Percentiles rank a stretch among this genome's conserved stretches.
phyloP scores from a whole-genome alignment of 805 yeast genomes.

The Barnettozyma populi region DNA sequence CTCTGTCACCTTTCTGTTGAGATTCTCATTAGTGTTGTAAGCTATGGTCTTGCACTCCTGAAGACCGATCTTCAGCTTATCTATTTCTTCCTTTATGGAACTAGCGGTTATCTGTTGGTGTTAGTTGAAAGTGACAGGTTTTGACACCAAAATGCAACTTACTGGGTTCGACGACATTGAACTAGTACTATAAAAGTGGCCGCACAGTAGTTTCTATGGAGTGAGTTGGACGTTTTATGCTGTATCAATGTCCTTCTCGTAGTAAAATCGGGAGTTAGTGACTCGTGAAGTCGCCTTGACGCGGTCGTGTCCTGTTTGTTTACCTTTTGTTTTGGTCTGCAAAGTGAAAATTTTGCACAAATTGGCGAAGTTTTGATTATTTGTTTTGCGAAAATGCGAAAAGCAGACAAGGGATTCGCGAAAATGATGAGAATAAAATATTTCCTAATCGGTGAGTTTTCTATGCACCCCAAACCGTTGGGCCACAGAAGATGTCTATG shows the following conservation, averaged over 20 bases:
- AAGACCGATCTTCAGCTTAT: conserved; percentile 18
- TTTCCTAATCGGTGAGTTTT: neutral
- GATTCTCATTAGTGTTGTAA: conserved; percentile 17
- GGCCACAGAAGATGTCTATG: neutral
- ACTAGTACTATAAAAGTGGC: neutral
- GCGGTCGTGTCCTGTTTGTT: conserved; percentile 4
- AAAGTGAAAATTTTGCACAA: conserved; percentile 10
- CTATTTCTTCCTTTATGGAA: conserved; percentile 20
- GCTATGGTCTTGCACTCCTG: conserved; percentile 19
- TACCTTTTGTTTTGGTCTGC: conserved; percentile 4
- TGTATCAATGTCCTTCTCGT: neutral
- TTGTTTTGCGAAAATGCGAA: conserved; percentile 4
- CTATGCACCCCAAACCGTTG: neutral
- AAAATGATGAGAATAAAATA: neutral
- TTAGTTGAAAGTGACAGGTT: neutral
- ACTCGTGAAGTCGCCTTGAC: neutral
- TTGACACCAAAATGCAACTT: neutral
- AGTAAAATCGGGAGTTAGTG: neutral
- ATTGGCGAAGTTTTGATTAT: neutral
- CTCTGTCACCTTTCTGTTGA: conserved; percentile 21
- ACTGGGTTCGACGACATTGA: neutral
- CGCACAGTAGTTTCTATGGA: neutral
- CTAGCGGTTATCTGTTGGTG: conserved; percentile 3
- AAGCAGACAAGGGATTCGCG: neutral
- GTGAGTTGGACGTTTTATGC: neutral